Base-by-base conservation (phyloP, 331 rosid genomes). In the Erythrophleum ivorense region DNA sequence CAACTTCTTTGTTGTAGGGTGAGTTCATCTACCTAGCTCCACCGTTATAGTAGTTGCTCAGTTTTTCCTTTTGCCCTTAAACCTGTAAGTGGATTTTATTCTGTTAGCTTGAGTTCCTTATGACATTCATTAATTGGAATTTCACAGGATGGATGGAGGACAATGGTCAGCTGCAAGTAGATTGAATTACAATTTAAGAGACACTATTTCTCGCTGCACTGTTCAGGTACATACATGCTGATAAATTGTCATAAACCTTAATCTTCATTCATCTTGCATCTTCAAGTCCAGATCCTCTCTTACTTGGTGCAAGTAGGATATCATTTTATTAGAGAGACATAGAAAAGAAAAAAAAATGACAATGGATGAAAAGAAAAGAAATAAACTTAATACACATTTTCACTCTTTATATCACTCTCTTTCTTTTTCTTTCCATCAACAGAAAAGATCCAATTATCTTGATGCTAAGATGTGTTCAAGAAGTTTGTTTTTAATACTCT, bases 61-160 rank as follows among this genome's bases (percentile, higher is more conserved):
- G 40, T 57, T 70, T 15, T 78, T 8, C 60, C 16, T 31, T 46
- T 41, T 29, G 0, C 19, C 68, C 18, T 29, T 62, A 62, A 62
- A 31, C 43, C n/a, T 13, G 43, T 66, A 38, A 76, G 31, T 54
- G 7, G 8, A 13, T 18, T 2, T 15, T 64, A 2, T 45, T 24
- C 24, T 29, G 21, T 43, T 45, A 18, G 16, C 2, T 59, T 7
- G 67, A 46, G 78, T 48, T 24, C n/a, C 24, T 58, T 53, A 57
- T 65, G 72, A 15, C 49, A 31, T 2, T 48, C 8, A 16, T 62
- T 40, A 34, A 33, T 68, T 82, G 64, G 43, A 18, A 69, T 67
- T 82, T 76, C 55, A 13, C 86, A 94, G 98, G 81, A 92, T 94
- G 97, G 91, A 94, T 86, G 94, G 90, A 80, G 98, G 98, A 67